Evolutionary conservation across 192 early-diverging fungal species (phyloP), one percentile per base, ranked within the genome.

Genomic region (Podila clonocystis): DNA sequence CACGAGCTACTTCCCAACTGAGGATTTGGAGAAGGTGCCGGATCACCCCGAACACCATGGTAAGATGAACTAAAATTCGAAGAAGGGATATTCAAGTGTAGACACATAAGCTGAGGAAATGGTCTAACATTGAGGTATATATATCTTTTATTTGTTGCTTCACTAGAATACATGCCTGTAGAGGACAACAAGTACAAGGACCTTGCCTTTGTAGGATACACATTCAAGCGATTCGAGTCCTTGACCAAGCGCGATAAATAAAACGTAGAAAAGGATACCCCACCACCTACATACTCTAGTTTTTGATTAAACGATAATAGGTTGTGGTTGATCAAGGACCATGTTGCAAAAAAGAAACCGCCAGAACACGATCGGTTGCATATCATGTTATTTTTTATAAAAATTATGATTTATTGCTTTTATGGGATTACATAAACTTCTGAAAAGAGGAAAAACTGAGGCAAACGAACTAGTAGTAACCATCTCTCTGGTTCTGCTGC

Each of bases 201-300:
- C 67, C 83, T 99, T 73, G 97, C 97, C 30, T 99, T 99, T 90
- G 93, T 99, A 36, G 98, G 98, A 22, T 99, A 99, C 86, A 99
- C 98, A 11, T 99, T 93, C 84, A 97, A 98, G 82, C 85, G 96
- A 65, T 99, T 95, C 80, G 94, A 95, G 76, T 92, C 91, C 69
- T 73, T 95, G 24, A 92, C 92, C 41, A 90, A 89, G 67, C 91
- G 90, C 65, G 92, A 95, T 73, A 88, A 55, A 55, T 55, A 55
- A 52, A 55, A 55, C n/a, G 52, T 45, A 45, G 41, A 45, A 15
- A 24, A 0, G n/a, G 52, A 55, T 55, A 12, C 20, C 52, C 24
- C 9, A 9, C 34, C 34, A 36, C n/a, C 11, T 17, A 55, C 17
- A 1, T 2, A 55, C 17, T 55, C 41, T 17, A 45, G 41, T 45